A percentile compares a stretch with the other conserved stretches of the same genome.
These are phyloP conservation scores for Aspergillus spinulosporus DNA, from an alignment of 2,329 filamentous ascomycete species.

Conservation along the genomic window DNA sequence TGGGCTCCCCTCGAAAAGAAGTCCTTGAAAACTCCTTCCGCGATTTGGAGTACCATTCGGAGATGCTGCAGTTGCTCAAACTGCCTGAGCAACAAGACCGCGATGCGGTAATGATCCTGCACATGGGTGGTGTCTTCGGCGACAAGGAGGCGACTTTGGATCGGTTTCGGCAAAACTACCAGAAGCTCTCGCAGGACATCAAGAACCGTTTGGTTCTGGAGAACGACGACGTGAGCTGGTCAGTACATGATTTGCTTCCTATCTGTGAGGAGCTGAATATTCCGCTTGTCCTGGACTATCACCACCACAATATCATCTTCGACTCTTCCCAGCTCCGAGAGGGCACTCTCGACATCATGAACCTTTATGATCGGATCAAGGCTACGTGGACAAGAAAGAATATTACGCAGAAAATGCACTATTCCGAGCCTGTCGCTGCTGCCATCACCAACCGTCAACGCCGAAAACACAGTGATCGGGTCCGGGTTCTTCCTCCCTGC, in stretches of 20 bases:
- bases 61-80: constrained; percentile 74
- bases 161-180: constrained; percentile 76
- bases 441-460: constrained; percentile 76
- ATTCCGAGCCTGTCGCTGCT: constrained; percentile 76
- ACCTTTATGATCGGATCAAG: constrained; percentile 72
- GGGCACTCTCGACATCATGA: constrained; percentile 78
- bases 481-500: constrained; percentile 79
- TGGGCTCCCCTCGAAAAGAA: constrained; percentile 75
- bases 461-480: constrained; percentile 80
- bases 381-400: constrained; percentile 80
- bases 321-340: constrained; percentile 72
- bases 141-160: constrained; percentile 78
- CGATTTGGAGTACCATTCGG: constrained; percentile 84
- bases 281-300: constrained; percentile 85
- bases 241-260: constrained; percentile 86
- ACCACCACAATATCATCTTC: constrained; percentile 94
- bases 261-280: constrained; percentile 94
- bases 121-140: constrained; percentile 88
- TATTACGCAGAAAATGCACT: constrained; percentile 96
- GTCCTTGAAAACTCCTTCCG: constrained; percentile 76
- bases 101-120: constrained; percentile 91
- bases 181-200: constrained; percentile 63
- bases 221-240: constrained; percentile 92
- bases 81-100: constrained; percentile 75
- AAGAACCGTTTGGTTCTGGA: constrained; percentile 84